A percentile compares a stretch with the other conserved stretches of the same genome.
Conservation (phyloP, 108 stramenopile genomes). For the Cyclotella atomus region DNA sequence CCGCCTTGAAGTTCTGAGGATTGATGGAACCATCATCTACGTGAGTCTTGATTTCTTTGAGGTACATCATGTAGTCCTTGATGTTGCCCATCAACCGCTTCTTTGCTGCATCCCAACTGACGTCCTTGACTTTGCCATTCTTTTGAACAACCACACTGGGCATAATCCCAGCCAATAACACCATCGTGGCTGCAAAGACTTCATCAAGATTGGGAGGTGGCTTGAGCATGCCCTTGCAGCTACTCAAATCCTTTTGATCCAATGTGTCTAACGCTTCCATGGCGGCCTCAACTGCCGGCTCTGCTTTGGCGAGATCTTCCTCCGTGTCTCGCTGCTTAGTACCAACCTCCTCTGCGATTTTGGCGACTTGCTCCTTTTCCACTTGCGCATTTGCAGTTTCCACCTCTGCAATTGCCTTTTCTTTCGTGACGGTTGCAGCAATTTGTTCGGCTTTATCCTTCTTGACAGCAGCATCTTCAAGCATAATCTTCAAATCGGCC, state of each 20-base stretch:
- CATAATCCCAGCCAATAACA: conserved; percentile 84
- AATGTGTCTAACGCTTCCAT: conserved; percentile 73
- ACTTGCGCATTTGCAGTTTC: conserved; percentile 74
- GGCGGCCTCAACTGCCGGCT: conserved; percentile 70
- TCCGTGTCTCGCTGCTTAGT: conserved; percentile 70
- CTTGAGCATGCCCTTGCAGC: conserved; percentile 71
- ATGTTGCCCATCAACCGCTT: conserved; percentile 82
- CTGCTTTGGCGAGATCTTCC: conserved; percentile 72
- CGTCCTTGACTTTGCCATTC: conserved; percentile 77
- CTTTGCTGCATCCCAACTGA: conserved; percentile 79
- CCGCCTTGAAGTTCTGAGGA: conserved; percentile 68
- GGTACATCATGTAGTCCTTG: conserved; percentile 74
- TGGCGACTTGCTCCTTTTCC: conserved; percentile 71
- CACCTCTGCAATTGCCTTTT: conserved; percentile 78
- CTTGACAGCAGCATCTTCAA: conserved; percentile 84
- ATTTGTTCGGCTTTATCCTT: conserved; percentile 80
- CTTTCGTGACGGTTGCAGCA: conserved; percentile 77
- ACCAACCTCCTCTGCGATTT: conserved; percentile 65
- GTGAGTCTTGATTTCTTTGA: conserved; percentile 71
- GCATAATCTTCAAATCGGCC: conserved; percentile 71
- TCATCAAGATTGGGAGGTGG: conserved; percentile 84
- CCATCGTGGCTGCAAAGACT: conserved; percentile 89
- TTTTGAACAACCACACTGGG: conserved; percentile 59
- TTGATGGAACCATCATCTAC: conserved; percentile 68
- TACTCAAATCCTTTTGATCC: conserved; percentile 67